A percentile compares a stretch with the other conserved stretches of the same genome.
Conservation (phyloP, 2,329 filamentous ascomycete genomes). For the Fusarium sp. region DNA sequence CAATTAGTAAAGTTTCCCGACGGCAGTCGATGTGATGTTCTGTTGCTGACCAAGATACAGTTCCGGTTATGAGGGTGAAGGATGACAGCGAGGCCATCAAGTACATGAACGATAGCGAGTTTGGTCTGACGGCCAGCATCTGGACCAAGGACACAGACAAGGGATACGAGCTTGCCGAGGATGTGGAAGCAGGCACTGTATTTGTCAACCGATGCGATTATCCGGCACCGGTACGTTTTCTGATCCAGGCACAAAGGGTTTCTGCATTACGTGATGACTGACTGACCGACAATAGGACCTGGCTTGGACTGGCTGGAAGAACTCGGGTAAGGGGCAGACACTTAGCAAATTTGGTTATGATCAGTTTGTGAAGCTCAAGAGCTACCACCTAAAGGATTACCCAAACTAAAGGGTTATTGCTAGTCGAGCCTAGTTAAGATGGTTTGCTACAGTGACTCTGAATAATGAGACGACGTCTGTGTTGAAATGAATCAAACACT, state of each 20-base stretch:
- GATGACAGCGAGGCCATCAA: slow-evolving; percentile 83
- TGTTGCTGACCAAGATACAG: slow-evolving; percentile 19
- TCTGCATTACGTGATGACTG: slow-evolving; percentile 19
- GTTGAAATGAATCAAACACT: slow-evolving; percentile 23
- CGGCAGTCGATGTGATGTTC: not conserved
- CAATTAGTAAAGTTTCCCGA: slow-evolving; percentile 35
- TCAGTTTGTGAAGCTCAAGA: slow-evolving; percentile 96
- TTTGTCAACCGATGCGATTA: slow-evolving; percentile 97
- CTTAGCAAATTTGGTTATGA: slow-evolving; percentile 93
- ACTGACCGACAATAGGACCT: slow-evolving; percentile 72
- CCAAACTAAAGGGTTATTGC: slow-evolving; percentile 63
- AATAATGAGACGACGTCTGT: slow-evolving; percentile 30
- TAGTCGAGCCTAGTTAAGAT: slow-evolving; percentile 11
- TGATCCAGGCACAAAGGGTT: slow-evolving; percentile 20
- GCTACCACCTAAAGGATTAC: slow-evolving; percentile 90
- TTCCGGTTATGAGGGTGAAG: slow-evolving; percentile 86
- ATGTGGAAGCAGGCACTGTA: slow-evolving; percentile 92
- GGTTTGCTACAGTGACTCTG: slow-evolving; percentile 30
- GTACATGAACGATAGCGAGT: slow-evolving; percentile 95
- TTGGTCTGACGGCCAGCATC: slow-evolving; percentile 94
- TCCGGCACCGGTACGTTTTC: slow-evolving; percentile 81
- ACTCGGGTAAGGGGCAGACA: slow-evolving; percentile 92
- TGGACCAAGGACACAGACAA: slow-evolving; percentile 90
- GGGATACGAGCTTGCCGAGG: slow-evolving; percentile 81
- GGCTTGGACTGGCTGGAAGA: slow-evolving; percentile 98